Conservation (phyloP, 768 basidiomycete species). For the Epithele typhae region DNA sequence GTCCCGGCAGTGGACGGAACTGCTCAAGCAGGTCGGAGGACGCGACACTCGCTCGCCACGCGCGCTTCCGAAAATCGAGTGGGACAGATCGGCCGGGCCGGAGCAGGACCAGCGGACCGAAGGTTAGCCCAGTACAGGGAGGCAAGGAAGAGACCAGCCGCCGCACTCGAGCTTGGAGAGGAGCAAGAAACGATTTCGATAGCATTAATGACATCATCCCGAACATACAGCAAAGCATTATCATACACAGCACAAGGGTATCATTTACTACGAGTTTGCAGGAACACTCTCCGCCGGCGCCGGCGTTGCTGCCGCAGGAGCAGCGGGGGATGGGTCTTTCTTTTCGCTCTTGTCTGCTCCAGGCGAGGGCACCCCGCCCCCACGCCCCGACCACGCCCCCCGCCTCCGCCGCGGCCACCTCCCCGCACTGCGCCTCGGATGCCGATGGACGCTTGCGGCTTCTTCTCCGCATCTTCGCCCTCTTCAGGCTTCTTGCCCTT, state of each 20-base stretch:
- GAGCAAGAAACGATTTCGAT: no score
- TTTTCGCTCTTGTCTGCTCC: conserved; percentile 8
- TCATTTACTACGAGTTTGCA: conserved; percentile 9
- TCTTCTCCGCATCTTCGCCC: conserved; percentile 12
- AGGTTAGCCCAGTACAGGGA: no score
- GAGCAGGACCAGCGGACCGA: no score
- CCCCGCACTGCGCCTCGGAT: conserved; percentile 25
- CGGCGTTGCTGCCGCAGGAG: conserved; percentile 1
- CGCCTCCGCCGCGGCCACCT: conserved; percentile 17
- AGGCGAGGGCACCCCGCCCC: conserved; percentile 8
- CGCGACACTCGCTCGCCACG: not conserved
- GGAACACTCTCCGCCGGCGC: conserved; percentile 1
- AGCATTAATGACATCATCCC: no score
- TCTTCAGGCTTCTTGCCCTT: conserved; percentile 8
- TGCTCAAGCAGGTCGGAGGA: not conserved
- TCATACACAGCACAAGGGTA: conserved; percentile 17
- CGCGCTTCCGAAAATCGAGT: not conserved
- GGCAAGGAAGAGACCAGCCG: no score
- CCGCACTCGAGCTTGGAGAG: no score
- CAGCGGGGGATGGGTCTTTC: conserved; percentile 1
- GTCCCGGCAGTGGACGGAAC: not conserved
- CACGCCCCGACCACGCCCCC: conserved; percentile 17
- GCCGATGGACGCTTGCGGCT: conserved; percentile 15
- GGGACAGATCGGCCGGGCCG: not conserved
- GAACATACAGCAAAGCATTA: no score